phyloP scores from a whole-genome alignment of 2,329 filamentous ascomycete species.

The Trichoderma afroharzianum region DNA sequence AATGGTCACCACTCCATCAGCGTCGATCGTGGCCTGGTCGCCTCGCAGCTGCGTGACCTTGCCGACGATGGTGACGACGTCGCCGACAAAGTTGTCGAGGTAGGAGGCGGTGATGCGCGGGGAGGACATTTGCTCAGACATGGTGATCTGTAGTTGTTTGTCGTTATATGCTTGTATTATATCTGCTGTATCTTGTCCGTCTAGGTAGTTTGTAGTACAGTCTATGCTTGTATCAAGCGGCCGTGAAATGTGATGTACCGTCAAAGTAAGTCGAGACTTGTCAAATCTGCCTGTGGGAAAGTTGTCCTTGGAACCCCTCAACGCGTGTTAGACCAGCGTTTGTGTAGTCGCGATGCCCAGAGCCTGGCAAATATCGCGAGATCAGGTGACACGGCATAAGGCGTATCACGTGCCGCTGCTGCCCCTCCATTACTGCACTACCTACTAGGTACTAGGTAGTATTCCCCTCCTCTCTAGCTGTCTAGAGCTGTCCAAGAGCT shows the following conservation, averaged over 20 bases:
- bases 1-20: constrained; percentile 71
- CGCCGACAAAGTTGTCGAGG: constrained; percentile 70
- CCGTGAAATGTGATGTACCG: not conserved
- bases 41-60: constrained; percentile 80
- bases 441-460: no score
- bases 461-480: not conserved
- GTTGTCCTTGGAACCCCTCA: not conserved
- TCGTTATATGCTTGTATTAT: not conserved
- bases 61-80: constrained; percentile 80
- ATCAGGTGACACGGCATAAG: constrained; percentile 11
- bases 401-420: not conserved
- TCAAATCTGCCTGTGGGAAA: no score
- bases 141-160: constrained; percentile 31
- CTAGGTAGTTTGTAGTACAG: not conserved
- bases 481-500: not conserved
- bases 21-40: constrained; percentile 75
- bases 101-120: constrained; percentile 80
- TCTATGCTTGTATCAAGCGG: not conserved
- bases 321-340: constrained; percentile 1
- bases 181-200: not conserved
- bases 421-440: not conserved
- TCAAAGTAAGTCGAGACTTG: not conserved
- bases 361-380: constrained; percentile 4
- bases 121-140: constrained; percentile 64
- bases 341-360: not conserved